These are phyloP conservation scores for Talaromyces sp. DNA, from an alignment of 2,329 filamentous ascomycete genomes.

Conservation along the genomic window DNA sequence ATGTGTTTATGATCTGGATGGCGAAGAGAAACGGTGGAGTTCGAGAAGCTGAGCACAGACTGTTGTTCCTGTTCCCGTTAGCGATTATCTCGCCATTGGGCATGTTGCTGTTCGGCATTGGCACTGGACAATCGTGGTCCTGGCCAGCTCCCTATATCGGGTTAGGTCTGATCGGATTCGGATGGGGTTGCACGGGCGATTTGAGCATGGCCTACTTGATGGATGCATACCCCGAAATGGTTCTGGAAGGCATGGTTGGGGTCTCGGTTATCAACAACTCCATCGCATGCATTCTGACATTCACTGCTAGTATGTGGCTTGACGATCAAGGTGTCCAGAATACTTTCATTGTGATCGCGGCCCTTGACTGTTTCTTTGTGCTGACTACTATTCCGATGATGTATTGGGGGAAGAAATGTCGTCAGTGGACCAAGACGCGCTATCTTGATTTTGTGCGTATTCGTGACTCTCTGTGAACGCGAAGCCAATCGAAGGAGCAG, in stretches of 20 bases:
- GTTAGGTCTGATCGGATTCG: conserved; percentile 55
- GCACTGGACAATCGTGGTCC: conserved; percentile 46
- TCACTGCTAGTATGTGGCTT: conserved; percentile 48
- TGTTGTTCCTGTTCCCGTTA: conserved; percentile 50
- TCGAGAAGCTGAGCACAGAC: conserved; percentile 52
- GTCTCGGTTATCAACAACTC: conserved; percentile 55
- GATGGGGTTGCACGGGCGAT: conserved; percentile 56
- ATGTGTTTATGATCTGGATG: conserved; percentile 53
- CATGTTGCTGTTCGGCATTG: conserved; percentile 52
- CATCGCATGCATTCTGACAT: conserved; percentile 52
- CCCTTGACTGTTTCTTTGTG: conserved; percentile 49
- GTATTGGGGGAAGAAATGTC: conserved; percentile 47
- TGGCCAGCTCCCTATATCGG: conserved; percentile 54
- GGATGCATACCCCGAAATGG: conserved; percentile 54
- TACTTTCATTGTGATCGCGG: conserved; percentile 50
- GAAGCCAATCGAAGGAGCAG: too few relatives aligned
- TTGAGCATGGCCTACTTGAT: conserved; percentile 52
- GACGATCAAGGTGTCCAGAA: conserved; percentile 42
- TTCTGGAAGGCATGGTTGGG: conserved; percentile 55
- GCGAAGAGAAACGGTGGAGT: conserved; percentile 50
- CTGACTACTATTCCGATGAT: conserved; percentile 52
- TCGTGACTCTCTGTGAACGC: conserved; percentile 33
- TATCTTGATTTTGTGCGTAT: conserved; percentile 47
- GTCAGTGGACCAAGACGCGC: conserved; percentile 45
- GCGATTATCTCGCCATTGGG: conserved; percentile 48